Conservation (phyloP, 176 grass and related monocot genomes). For the Rhynchospora tenuis region DNA sequence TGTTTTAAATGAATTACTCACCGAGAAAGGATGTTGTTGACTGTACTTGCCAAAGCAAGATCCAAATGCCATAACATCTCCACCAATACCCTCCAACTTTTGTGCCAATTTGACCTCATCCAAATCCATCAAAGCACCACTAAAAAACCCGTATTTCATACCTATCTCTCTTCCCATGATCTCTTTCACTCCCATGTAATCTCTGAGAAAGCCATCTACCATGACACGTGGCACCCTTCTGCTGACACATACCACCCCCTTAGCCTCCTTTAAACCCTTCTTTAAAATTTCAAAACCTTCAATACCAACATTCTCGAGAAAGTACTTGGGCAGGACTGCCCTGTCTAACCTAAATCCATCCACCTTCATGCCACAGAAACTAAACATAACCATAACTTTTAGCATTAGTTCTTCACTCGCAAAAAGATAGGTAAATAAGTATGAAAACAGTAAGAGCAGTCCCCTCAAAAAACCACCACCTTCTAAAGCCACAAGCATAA, state of each 20-base stretch:
- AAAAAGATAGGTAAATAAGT: constrained; percentile 34
- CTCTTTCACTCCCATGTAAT: constrained; percentile 54
- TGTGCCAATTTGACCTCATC: neutral
- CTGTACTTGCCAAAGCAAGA: neutral
- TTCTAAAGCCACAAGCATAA: constrained; percentile 84
- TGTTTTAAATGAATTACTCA: neutral
- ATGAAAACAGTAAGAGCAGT: constrained; percentile 35
- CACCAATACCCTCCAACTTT: neutral
- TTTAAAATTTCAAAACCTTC: constrained; percentile 48
- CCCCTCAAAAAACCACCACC: constrained; percentile 58
- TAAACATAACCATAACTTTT: constrained; percentile 52
- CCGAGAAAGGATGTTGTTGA: constrained; percentile 12
- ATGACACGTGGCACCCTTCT: constrained; percentile 53
- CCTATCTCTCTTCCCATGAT: constrained; percentile 31
- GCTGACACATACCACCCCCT: constrained; percentile 44
- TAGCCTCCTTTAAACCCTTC: constrained; percentile 34
- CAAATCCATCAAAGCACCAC: neutral
- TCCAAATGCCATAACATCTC: constrained; percentile 26
- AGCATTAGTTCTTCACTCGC: constrained; percentile 14
- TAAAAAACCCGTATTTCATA: constrained; percentile 5
- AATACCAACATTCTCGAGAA: constrained; percentile 42
- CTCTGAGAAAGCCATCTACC: constrained; percentile 62
- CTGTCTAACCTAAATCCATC: constrained; percentile 38
- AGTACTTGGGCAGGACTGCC: constrained; percentile 53
- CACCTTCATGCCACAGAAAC: constrained; percentile 53